Base-by-base conservation (phyloP, 371 early-diverging fungal species). In the Gilbertella persicaria region DNA sequence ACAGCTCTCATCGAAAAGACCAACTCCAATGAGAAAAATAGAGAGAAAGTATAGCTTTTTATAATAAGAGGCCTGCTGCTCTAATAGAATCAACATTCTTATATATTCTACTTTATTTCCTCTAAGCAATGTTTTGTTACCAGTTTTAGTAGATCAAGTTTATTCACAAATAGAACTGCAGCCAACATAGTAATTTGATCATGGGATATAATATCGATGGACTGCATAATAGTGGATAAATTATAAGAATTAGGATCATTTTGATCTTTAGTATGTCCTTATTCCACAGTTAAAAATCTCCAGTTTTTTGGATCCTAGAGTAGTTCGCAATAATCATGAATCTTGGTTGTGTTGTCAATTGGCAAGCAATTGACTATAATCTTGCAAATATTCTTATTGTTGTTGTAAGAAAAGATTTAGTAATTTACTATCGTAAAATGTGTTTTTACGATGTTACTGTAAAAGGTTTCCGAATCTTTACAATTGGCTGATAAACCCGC, bases 241-340 rank as follows among this genome's bases (percentile, higher is more conserved):
- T 37, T 38, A 43, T 53, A 44, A 53, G 37, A 53, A 53, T 44
- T 44, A 12, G 53, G 45, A 53, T 43, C 45, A 44, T 36, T 44
- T 56, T 41, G 55, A 48, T 41, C 48, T 47, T 48, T 55, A 41
- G 55, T 55, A 47, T 55, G 41, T 39, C 55, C 55, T 55, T 47
- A 43, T 55, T 55, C 47, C 42, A 55, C 55, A 55, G 55, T 55
- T 55, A 48, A 55, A 55, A 55, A 55, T 26, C 49, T 48, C 55
- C 48, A 42, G 41, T 55, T 55, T 48, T 55, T 55, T 48, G 55
- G 48, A 48, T 48, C 48, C 55, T 52, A 44, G 14, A 52, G 46
- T 45, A 47, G 47, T 54, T 54, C 47, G 55, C 55, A 47, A 40
- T 47, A 54, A 54, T 46, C 55, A 47, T 40, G 41, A 54, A 54